Base-by-base conservation (phyloP, 257 asterid genomes). In the Salvia rosmarinus region DNA sequence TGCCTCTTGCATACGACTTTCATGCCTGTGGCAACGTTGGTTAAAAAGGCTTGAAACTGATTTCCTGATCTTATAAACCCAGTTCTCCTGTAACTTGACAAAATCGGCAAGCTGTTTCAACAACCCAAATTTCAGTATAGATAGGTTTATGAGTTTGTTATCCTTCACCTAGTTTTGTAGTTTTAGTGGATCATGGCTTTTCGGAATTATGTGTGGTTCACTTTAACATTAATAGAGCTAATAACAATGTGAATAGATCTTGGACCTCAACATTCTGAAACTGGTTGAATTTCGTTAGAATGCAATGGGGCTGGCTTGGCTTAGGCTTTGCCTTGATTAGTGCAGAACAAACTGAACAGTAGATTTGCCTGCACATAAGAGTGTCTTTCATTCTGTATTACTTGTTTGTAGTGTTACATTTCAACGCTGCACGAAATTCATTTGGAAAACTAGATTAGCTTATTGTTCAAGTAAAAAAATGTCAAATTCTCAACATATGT, bases 311-410 rank as follows among this genome's bases (percentile, higher is more conserved):
- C 34, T 17, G 51, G 35, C 52, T 68, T 7, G 19, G 40, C 65
- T 70, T 49, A 17, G 40, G 37, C 28, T 50, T 49, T 34, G 62
- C 72, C 49, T 67, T 50, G 34, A 50, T 16, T 30, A 66, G 68
- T 39, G 49, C 4, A 61, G 49, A 37, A 34, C 67, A 61, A 37
- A 1, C 20, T 46, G 16, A n/a, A 46, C 20, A 12, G 20, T 5
- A 8, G 14, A 46, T n/a, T 0, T 46, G 52, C 52, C 52, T 23
- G 37, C 19, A 23, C 17, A 58, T n/a, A 47, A 25, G 39, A 44
- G 54, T 25, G 30, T 25, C n/a, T n/a, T n/a, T n/a, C n/a, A n/a
- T n/a, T n/a, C n/a, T n/a, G n/a, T 30, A 17, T 28, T 25, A 28
- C 46, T 46, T 64, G 34, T 30, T 13, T n/a, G 46, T 12, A 25